Percentiles rank a stretch among this genome's conserved stretches.
These are phyloP conservation scores for Diaporthe vexans DNA, from an alignment of 2,329 filamentous ascomycete species.

Conservation along the genomic window DNA sequence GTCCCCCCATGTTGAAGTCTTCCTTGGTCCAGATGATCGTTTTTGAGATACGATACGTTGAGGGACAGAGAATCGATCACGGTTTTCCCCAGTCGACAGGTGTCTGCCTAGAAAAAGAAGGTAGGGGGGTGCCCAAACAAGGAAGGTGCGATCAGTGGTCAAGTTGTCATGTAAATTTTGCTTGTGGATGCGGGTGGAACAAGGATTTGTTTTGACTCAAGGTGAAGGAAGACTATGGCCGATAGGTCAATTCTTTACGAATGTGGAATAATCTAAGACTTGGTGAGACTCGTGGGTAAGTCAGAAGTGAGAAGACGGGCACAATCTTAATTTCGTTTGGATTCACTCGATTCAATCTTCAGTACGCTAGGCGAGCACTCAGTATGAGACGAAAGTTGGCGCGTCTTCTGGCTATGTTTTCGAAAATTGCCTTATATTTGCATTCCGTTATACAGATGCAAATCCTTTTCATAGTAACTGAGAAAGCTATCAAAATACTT, in stretches of 20 bases:
- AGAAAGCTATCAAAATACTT: neutral
- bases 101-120: neutral
- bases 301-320: neutral
- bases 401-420: too few species aligned
- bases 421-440: too few species aligned
- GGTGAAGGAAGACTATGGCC: neutral
- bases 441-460: too few species aligned
- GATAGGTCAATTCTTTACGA: neutral
- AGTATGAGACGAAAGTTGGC: neutral
- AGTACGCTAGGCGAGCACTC: neutral
- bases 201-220: neutral
- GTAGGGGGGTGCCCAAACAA: neutral
- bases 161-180: neutral
- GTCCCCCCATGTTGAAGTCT: constrained; percentile 2
- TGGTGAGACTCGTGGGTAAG: neutral
- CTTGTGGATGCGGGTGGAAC: too few species aligned
- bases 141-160: neutral
- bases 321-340: neutral
- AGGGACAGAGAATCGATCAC: too few species aligned
- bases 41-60: neutral
- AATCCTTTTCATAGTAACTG: too few species aligned
- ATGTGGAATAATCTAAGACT: neutral
- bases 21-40: neutral
- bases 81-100: neutral
- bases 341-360: neutral